Conservation (phyloP, 192 early-diverging fungal species). For the Coemansia sp. region DNA sequence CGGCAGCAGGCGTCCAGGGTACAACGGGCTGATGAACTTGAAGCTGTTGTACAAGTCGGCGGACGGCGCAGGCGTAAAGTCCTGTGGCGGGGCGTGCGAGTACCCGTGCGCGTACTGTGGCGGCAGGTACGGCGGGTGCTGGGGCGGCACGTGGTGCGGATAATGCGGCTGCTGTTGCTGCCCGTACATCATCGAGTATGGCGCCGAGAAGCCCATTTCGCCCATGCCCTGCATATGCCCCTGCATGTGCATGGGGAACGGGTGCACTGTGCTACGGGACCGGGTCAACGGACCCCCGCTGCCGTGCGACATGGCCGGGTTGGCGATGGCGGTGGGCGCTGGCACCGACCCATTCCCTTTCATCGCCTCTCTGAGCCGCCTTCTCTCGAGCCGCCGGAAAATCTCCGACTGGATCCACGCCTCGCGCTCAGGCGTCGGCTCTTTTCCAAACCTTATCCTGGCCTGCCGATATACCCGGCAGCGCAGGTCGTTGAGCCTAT, state of each 20-base stretch:
- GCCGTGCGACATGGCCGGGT: constrained; percentile 14
- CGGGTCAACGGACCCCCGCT: constrained; percentile 44
- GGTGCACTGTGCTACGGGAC: constrained; percentile 45
- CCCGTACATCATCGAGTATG: constrained; percentile 48
- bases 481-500: constrained; percentile 67
- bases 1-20: constrained; percentile 35
- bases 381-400: constrained; percentile 47
- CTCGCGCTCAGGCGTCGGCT: constrained; percentile 60
- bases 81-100: constrained; percentile 15
- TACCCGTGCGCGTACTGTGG: constrained; percentile 11
- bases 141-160: background rate
- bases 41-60: constrained; percentile 39
- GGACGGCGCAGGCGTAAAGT: constrained; percentile 28
- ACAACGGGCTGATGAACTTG: constrained; percentile 53
- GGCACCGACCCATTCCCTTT: constrained; percentile 48
- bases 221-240: no score
- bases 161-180: constrained; percentile 12
- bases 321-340: constrained; percentile 33
- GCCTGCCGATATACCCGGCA: constrained; percentile 72
- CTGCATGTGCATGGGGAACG: constrained; percentile 45
- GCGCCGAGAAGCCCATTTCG: constrained; percentile 39
- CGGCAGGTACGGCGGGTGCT: constrained; percentile 11
- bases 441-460: constrained; percentile 61
- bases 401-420: constrained; percentile 70
- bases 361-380: constrained; percentile 50